Conservation (phyloP, 2,329 filamentous ascomycete species). For the Metarhizium brunneum region DNA sequence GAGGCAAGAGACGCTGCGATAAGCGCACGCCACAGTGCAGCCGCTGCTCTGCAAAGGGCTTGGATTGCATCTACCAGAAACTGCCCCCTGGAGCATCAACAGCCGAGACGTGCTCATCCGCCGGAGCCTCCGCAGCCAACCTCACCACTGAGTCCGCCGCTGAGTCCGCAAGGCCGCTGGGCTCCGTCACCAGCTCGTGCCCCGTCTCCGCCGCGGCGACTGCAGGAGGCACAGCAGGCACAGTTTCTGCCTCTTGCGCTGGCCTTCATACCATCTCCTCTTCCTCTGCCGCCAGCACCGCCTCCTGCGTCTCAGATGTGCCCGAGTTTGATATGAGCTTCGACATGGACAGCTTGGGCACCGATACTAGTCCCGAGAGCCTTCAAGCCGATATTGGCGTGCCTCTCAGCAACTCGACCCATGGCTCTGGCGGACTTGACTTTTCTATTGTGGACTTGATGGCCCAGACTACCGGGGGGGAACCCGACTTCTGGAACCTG, state of each 20-base stretch:
- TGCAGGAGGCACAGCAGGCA: neutral
- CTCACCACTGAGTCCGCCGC: slow-evolving; percentile 10
- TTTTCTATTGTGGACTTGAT: slow-evolving; percentile 27
- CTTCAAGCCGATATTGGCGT: slow-evolving; percentile 9
- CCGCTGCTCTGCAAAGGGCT: slow-evolving; percentile 31
- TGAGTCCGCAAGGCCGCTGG: slow-evolving; percentile 7
- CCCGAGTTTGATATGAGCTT: slow-evolving; percentile 28
- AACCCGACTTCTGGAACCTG: slow-evolving; percentile 17
- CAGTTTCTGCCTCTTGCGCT: neutral
- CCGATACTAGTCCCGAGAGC: slow-evolving; percentile 23
- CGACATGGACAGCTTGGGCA: slow-evolving; percentile 22
- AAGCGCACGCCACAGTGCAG: slow-evolving; percentile 33
- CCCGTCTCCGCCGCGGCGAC: neutral
- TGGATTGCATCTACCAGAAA: slow-evolving; percentile 32
- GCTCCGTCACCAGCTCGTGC: neutral
- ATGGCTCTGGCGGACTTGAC: slow-evolving; percentile 16
- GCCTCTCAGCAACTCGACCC: neutral
- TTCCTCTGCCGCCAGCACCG: slow-evolving; percentile 2
- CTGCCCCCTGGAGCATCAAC: slow-evolving; percentile 16
- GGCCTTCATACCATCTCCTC: neutral
- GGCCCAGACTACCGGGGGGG: slow-evolving; percentile 11
- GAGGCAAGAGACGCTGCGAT: slow-evolving; percentile 38
- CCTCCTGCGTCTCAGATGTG: slow-evolving; percentile 13
- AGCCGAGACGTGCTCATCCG: neutral
- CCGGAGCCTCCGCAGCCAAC: slow-evolving; percentile 1